phyloP scores from a whole-genome alignment of 1,284 basidiomycete genomes.

The Cystobasidiaceae sp. region DNA sequence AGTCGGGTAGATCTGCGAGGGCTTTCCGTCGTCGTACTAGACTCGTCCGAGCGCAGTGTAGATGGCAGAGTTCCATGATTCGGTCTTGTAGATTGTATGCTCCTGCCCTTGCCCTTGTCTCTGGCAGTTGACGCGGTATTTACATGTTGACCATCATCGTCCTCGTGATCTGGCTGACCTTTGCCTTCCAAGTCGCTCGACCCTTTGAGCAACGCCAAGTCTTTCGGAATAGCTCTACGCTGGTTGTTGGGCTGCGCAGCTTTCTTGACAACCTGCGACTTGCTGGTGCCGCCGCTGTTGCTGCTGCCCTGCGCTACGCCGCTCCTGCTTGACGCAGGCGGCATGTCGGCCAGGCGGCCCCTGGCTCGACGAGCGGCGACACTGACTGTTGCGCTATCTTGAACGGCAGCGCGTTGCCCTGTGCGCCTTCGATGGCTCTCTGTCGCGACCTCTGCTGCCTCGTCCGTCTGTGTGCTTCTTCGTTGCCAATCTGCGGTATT shows the following conservation, averaged over 20 bases:
- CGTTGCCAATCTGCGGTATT: neutral
- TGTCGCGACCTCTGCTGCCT: neutral
- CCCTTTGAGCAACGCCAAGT: slow-evolving; percentile 9
- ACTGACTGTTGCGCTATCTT: neutral
- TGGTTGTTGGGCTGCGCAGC: neutral
- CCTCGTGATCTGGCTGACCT: slow-evolving; percentile 17
- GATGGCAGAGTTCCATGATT: neutral
- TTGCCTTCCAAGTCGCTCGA: slow-evolving; percentile 18
- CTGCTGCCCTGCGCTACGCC: too few species aligned
- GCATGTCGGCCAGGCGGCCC: slow-evolving; percentile 4
- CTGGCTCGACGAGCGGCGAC: slow-evolving; percentile 1
- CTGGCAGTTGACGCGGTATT: neutral
- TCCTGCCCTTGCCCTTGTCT: neutral
- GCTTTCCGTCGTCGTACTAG: neutral
- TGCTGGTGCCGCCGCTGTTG: slow-evolving; percentile 11
- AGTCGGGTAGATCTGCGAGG: slow-evolving; percentile 23
- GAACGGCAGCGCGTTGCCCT: neutral
- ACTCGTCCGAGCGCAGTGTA: neutral
- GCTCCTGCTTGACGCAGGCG: slow-evolving; percentile 16
- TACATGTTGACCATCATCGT: neutral
- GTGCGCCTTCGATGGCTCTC: neutral
- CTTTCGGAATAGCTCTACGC: slow-evolving; percentile 10
- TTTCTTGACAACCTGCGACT: slow-evolving; percentile 1
- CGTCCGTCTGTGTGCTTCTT: neutral
- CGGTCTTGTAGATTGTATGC: neutral